Evolutionary conservation across 2,329 filamentous ascomycete species (phyloP), one percentile per base, ranked within the genome.

Genomic region (Penicillium sp.): DNA sequence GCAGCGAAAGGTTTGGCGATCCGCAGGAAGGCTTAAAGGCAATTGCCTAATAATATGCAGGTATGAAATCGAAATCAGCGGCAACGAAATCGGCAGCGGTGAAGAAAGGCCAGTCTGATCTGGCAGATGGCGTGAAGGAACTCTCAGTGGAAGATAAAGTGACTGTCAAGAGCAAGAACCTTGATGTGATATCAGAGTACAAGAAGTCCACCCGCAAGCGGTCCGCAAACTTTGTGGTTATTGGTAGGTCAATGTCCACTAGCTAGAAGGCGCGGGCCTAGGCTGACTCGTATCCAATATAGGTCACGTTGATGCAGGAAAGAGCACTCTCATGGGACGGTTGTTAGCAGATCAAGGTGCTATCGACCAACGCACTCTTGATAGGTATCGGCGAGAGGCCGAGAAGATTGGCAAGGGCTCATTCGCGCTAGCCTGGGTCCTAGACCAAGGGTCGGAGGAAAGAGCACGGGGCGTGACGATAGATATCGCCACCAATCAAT

Each of bases 321-420:
- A 99, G 75, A 97, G 91, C 71, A 99, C 94, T 6, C 81, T 99
- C 37, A 97, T 99, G 93, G 94, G 93, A 0, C 86, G 94, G n/a
- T 75, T 99, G 29, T 78, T 99, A 6, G 86, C 93, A 40, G 94
- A 99, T 65, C 82, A 96, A 39, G 89, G 92, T 56, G 89, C 92
- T 27, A 86, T 99, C 7, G 90, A 96, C 62, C 86, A 96, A 68
- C 82, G 92, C 56, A 93, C 92, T 0, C 82, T 99, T 57, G 91
- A 96, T 54, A 93, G 89, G 70, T 92, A 95, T 65, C 84, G 87
- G 21, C 89, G 88, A 71, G 92, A 97, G 75, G 93, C 94, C 0
- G 88, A 96, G 64, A 90, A 86, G 56, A 89, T 96, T 38, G 94
- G 94, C 6, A 99, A 99, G 72, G 87, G 90, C 2, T 97, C 94